Conservation (phyloP, 2,329 filamentous ascomycete genomes). For the Paracoccidioides lutzii region DNA sequence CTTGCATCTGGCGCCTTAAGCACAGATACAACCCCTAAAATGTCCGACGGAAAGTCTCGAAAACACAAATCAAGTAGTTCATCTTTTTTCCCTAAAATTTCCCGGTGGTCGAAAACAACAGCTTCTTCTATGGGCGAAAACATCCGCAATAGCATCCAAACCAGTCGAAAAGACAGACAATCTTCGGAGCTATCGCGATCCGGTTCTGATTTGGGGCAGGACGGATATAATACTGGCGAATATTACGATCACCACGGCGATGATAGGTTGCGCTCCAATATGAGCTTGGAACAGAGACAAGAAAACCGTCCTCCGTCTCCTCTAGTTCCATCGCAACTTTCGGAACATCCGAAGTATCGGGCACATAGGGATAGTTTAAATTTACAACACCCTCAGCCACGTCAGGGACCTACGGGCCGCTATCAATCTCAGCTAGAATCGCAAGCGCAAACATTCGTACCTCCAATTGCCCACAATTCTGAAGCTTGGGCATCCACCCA, state of each 20-base stretch:
- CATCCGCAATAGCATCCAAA: slow-evolving; percentile 50
- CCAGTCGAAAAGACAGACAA: slow-evolving; percentile 46
- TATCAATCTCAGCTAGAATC: slow-evolving; percentile 50
- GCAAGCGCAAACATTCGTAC: slow-evolving; percentile 43
- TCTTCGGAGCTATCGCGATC: slow-evolving; percentile 58
- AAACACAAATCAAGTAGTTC: slow-evolving; percentile 83
- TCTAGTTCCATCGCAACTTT: slow-evolving; percentile 46
- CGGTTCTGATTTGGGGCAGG: slow-evolving; percentile 58
- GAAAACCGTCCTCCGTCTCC: slow-evolving; percentile 46
- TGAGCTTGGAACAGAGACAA: slow-evolving; percentile 28
- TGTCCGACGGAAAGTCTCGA: slow-evolving; percentile 54
- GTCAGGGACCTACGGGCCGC: slow-evolving; percentile 47
- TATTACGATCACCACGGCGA: slow-evolving; percentile 36
- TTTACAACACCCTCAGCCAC: slow-evolving; percentile 51
- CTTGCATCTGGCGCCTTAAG: slow-evolving; percentile 41
- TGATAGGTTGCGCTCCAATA: slow-evolving; percentile 32
- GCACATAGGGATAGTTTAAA: slow-evolving; percentile 52
- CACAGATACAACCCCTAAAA: slow-evolving; percentile 63
- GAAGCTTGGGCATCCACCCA: slow-evolving; percentile 36
- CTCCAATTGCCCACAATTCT: slow-evolving; percentile 29
- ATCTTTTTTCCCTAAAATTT: slow-evolving; percentile 80
- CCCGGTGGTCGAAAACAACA: slow-evolving; percentile 94
- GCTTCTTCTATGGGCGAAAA: slow-evolving; percentile 72
- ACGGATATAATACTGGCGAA: slow-evolving; percentile 39
- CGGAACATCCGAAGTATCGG: slow-evolving; percentile 50